Conservation (phyloP, 2,329 filamentous ascomycete species). For the Blastomyces percursus region DNA sequence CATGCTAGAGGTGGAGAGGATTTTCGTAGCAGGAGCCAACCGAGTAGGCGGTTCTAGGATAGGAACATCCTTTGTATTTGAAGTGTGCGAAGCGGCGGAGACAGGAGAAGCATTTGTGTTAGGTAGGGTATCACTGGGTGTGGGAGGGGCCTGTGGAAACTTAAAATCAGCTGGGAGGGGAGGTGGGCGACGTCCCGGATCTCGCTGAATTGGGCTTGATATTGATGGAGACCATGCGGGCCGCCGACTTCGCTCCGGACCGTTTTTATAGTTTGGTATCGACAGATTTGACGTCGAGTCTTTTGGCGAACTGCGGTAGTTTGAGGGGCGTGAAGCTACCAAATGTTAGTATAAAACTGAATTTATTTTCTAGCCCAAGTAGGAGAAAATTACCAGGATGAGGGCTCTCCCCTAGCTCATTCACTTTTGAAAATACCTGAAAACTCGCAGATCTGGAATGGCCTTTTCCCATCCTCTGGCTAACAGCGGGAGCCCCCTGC, state of each 20-base stretch:
- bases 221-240: constrained; percentile 23
- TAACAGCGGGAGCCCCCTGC: constrained; percentile 25
- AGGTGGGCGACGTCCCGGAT: constrained; percentile 19
- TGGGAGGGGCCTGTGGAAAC: constrained; percentile 40
- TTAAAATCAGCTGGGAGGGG: constrained; percentile 42
- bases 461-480: constrained; percentile 46
- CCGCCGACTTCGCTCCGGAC: constrained; percentile 17
- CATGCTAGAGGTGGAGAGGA: constrained; percentile 39
- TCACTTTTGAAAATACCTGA: constrained; percentile 53
- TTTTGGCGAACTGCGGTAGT: constrained; percentile 22
- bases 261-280: constrained; percentile 23
- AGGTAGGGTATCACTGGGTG: constrained; percentile 21
- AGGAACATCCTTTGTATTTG: constrained; percentile 18
- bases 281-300: constrained; percentile 24
- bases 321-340: constrained; percentile 26
- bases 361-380: not conserved
- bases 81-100: constrained; percentile 8
- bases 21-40: constrained; percentile 30
- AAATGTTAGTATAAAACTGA: not conserved
- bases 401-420: constrained; percentile 30
- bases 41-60: constrained; percentile 21
- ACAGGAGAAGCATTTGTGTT: constrained; percentile 21
- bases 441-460: constrained; percentile 73
- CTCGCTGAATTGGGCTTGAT: constrained; percentile 7
- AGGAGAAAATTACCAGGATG: constrained; percentile 27